Conservation (phyloP, 2,329 filamentous ascomycete genomes). For the Pseudogymnoascus sp. region DNA sequence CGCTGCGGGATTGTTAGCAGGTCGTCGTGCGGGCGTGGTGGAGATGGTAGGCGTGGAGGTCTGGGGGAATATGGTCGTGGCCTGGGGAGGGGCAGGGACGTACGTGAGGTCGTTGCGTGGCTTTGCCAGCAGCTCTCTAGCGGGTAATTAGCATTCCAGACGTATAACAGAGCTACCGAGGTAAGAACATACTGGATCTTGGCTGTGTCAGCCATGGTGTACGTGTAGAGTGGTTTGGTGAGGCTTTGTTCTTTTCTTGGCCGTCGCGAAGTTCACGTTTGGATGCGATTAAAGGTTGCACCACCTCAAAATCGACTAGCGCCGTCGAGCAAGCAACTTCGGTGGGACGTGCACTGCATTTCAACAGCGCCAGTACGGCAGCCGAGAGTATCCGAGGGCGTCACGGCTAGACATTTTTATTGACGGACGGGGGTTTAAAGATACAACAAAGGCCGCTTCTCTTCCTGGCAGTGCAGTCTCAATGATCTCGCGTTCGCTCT, state of each 20-base stretch:
- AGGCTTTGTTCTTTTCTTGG: slow-evolving; percentile 15
- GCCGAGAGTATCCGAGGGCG: not conserved
- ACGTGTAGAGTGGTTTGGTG: slow-evolving; percentile 17
- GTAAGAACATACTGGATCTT: slow-evolving; percentile 56
- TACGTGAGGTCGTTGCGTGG: slow-evolving; percentile 87
- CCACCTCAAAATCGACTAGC: slow-evolving; percentile 18
- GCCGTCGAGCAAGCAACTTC: not conserved
- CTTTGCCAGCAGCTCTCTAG: slow-evolving; percentile 81
- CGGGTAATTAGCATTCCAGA: slow-evolving; percentile 17
- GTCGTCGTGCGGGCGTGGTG: not conserved
- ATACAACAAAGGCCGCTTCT: not conserved
- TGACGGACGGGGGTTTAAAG: not conserved
- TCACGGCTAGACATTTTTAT: slow-evolving; percentile 6
- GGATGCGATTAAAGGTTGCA: slow-evolving; percentile 11
- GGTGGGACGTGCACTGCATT: not conserved
- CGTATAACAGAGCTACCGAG: not conserved
- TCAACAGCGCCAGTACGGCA: not conserved
- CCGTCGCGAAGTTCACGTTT: slow-evolving; percentile 19
- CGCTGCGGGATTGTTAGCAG: slow-evolving; percentile 42
- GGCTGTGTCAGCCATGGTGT: slow-evolving; percentile 51
- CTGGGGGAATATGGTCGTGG: not conserved
- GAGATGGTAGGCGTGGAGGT: slow-evolving; percentile 16
- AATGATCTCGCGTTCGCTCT: slow-evolving; percentile 51
- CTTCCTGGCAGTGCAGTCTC: slow-evolving; percentile 25
- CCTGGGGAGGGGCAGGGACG: slow-evolving; percentile 31